Conservation (phyloP, 2,329 filamentous ascomycete species). For the Metarhizium humberi region DNA sequence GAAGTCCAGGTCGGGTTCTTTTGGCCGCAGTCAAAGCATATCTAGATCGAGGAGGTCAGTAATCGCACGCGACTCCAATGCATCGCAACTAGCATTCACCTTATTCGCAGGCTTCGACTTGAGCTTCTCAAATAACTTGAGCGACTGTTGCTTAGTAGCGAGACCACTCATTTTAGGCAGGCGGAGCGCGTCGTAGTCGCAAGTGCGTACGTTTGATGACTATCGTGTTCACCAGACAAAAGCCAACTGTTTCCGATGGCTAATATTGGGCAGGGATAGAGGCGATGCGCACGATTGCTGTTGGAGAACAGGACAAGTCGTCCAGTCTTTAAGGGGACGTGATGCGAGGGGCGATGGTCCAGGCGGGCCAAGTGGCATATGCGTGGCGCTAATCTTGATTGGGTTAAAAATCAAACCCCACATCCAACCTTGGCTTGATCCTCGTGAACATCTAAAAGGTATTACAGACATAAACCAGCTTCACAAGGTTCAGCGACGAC, state of each 20-base stretch:
- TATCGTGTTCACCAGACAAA: not conserved
- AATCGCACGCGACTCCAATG: not conserved
- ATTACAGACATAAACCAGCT: not conserved
- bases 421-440: slow-evolving; percentile 6
- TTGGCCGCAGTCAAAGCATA: slow-evolving; percentile 96
- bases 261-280: not conserved
- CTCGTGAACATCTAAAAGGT: not conserved
- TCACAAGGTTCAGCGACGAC: not conserved
- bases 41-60: slow-evolving; percentile 36
- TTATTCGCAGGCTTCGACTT: slow-evolving; percentile 93
- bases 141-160: slow-evolving; percentile 89
- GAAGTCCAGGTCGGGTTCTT: slow-evolving; percentile 99
- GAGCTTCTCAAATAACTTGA: slow-evolving; percentile 95
- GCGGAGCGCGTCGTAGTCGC: not conserved
- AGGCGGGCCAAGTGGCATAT: slow-evolving; percentile 33
- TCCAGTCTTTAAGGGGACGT: slow-evolving; percentile 24
- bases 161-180: slow-evolving; percentile 49
- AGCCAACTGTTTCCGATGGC: not conserved
- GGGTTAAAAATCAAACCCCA: slow-evolving; percentile 15
- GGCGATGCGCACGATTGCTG: not conserved
- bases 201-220: not conserved
- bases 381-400: slow-evolving; percentile 25
- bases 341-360: slow-evolving; percentile 17
- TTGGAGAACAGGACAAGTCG: slow-evolving; percentile 2
- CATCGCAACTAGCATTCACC: slow-evolving; percentile 40